Base-by-base conservation (phyloP, 208 protist species). In the Trypanosoma platydactyli region DNA sequence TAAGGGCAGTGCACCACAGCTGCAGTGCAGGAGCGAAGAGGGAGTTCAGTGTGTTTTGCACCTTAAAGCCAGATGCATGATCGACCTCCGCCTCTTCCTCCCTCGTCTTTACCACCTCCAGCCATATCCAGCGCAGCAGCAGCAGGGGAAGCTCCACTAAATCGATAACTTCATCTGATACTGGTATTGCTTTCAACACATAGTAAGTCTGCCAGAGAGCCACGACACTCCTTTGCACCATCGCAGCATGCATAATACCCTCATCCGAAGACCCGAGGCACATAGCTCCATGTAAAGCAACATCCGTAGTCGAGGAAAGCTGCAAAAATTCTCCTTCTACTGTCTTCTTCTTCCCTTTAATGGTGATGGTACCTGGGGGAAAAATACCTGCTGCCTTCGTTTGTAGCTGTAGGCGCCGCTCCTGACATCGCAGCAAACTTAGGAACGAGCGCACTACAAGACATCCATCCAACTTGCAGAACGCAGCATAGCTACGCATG, bases 91-190 rank as follows among this genome's bases (percentile, higher is more conserved):
- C 33, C 18, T 45, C 27, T 13, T 56, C 18, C 38, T 16, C 33
- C 25, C 29, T 38, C 27, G 1, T 22, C 38, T 24, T 9, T 20
- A 40, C 48, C 3, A 20, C 1, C 12, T 62, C 56, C 24, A 45
- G 29, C 56, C 20, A 50, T 41, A 15, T 30, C 40, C 62, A 67
- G 6, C 45, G 29, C 25, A 86, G 73, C 42, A 91, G 81, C 27
- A 79, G 68, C 5, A 81, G 71, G n/a, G 82, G 84, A 42, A 94
- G 72, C 46, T 94, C 88, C 18, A 80, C 79, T 15, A 94, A 48
- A 12, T 83, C 66, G 13, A 74, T 71, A 7, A 77, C 76, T 51
- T 94, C 88, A 45, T 76, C 78, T n/a, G 80, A 81, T 30, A 88
- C 61, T 1, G 88, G 84, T 0, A 68, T 30, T 13, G 79, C 65